Base-by-base conservation (phyloP, 495 filamentous ascomycete species). In the Xylaria castorea region DNA sequence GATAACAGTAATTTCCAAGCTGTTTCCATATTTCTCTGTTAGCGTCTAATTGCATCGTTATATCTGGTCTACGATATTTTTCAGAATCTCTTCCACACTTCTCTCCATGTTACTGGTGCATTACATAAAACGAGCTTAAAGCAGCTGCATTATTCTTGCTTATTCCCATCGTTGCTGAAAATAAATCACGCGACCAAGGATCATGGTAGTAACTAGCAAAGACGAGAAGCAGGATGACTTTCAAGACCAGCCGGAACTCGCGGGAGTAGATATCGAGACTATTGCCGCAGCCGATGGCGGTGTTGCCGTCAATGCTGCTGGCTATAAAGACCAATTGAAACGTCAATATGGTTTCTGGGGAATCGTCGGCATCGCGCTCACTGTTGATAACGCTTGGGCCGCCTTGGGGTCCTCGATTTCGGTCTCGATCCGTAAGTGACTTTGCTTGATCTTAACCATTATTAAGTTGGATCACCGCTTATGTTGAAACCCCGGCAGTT, bases 311-410 rank as follows among this genome's bases (percentile, higher is more conserved):
- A 90, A 90, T 74, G 85, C 84, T 20, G 88, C 88, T 16, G 88
- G 88, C 2, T 88, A 90, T 72, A 79, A 75, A 63, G 87, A 89
- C 75, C 85, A 89, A 69, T 75, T 89, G 30, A 82, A 87, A 64
- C 82, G 88, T 18, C 87, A 89, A 71, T 89, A 88, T 75, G 79
- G 83, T n/a, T 77, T 90, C 36, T 46, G 87, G 32, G 83, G 81
- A 50, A 81, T 89, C 8, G 84, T 85, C 58, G 86, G 85, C 20
- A 80, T 88, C 44, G 88, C 85, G 0, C 73, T 90, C 25, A 87
- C 84, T 6, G 82, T 85, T 57, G 87, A 87, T 69, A 88, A 88
- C 72, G 85, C 87, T 18, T 90, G 87, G 87, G 81, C 85, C 18
- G 87, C 86, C 1, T 69, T 89, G 25, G 88, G 88, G 16, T 85